Conservation (phyloP, 2,329 filamentous ascomycete genomes). For the Cadophora malorum region DNA sequence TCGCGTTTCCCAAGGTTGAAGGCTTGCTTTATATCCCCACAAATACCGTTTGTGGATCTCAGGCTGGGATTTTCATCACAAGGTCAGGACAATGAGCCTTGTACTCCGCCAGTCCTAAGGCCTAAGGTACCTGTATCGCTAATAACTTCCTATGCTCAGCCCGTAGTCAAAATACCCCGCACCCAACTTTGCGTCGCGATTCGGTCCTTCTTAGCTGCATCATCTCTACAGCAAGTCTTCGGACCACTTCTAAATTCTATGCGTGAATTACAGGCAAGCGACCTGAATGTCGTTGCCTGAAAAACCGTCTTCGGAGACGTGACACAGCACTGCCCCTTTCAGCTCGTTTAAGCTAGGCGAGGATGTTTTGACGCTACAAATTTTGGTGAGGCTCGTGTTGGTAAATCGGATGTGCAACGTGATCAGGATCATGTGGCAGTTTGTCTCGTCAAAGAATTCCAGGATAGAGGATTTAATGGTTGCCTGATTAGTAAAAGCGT, state of each 20-base stretch:
- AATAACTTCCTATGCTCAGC: background rate
- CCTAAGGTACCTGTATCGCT: background rate
- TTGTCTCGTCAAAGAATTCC: too few species aligned
- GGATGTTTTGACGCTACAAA: background rate
- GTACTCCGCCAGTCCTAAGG: background rate
- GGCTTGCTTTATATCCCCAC: background rate
- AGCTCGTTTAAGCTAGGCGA: conserved; percentile 6
- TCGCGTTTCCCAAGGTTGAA: background rate
- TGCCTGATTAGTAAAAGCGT: background rate
- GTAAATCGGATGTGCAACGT: background rate
- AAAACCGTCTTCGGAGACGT: background rate
- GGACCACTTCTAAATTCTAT: background rate
- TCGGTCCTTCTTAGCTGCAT: background rate
- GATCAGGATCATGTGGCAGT: background rate
- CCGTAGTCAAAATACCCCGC: background rate
- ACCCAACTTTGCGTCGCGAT: background rate
- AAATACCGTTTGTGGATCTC: background rate
- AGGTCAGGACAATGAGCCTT: background rate
- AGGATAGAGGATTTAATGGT: background rate
- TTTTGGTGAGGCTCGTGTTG: background rate
- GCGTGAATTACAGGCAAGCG: background rate
- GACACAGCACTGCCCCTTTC: conserved; percentile 5
- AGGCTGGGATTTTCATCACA: background rate
- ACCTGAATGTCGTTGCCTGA: background rate
- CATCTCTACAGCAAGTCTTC: background rate